Base-by-base conservation (phyloP, 371 early-diverging fungal species). In the Apophysomyces sp. region DNA sequence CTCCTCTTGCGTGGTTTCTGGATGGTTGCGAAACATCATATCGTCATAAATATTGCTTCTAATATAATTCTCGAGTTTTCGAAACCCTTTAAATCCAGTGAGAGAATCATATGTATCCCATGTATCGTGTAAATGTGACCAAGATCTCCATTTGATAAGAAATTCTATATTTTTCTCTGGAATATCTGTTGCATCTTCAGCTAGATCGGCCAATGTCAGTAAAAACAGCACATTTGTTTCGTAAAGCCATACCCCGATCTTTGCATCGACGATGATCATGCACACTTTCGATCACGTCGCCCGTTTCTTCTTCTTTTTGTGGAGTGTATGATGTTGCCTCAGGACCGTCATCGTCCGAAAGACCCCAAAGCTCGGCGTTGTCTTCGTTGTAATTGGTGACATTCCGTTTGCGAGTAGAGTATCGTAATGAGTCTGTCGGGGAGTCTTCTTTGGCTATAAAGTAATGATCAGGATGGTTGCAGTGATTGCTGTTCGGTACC, bases 71-170 rank as follows among this genome's bases (percentile, higher is more conserved):
- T 95, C 93, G 0, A 98, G 82, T 71, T 94, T 96, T 41, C 92
- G 86, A 74, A 86, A 92, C 0, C 98, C 98, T 73, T 94, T 95
- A 66, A 84, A 86, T 7, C 83, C 76, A 12, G 73, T 74, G 24
- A 97, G 84, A 30, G 81, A 76, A 9, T 75, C 77, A 41, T 81
- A 84, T 0, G 76, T 77, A 60, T 95, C 92, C 99, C 99, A 98
- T 1, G 96, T 94, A 55, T 94, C 89, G 67, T 96, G 94, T 41
- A 94, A 76, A 77, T 96, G 95, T 4, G 95, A 93, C 83, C 86
- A 88, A 3, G 89, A 86, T 72, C 90, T 90, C 98, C 98, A 98
- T 68, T 98, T 97, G 67, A 98, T 85, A 9, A 89, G 80, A 61
- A 88, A 97, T 76, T 94, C 92, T 65, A 90, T 68, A 57, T 90